Base-by-base conservation (phyloP, 2,329 filamentous ascomycete species). In the Ophiostoma angusticollis region DNA sequence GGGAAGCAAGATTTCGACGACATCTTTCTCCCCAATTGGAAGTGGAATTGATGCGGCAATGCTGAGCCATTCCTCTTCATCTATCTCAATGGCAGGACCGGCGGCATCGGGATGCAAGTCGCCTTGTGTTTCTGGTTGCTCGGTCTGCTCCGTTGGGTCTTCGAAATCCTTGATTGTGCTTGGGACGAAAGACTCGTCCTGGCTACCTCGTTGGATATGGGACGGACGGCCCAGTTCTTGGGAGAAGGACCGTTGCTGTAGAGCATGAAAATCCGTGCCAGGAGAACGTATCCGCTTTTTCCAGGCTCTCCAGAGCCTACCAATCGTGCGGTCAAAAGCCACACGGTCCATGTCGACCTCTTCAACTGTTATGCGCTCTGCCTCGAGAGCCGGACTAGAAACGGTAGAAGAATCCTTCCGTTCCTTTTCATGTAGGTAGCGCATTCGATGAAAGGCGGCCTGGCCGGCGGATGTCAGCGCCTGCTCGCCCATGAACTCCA, bases 401-500 rank as follows among this genome's bases (percentile, higher is more conserved):
- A 12, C 22, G 41, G 62, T 59, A 13, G 58, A 57, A 9, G 67
- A 65, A 12, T 74, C 69, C 37, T 63, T 72, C 32, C 77, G 61
- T 23, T 74, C 70, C 45, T 74, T 78, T 42, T 77, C 69, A 37
- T 70, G 67, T 50, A 70, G 73, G 27, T 62, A 56, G 29, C 70
- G 68, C 50, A 78, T 65, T 47, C 84, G 74, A 40, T 78, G 72
- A 54, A 78, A 85, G 1, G 91, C 81, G 21, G 84, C 85, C 54
- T 93, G 82, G 12, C 84, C 84, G 13, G 86, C 84, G 28, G 93
- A 74, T n/a, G 87, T 73, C 45, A 98, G 65, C 6, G 85, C 82
- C 55, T 93, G 83, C 59, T 98, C 91, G 23, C 84, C 89, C 59
- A 98, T 77, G 53, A 86, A 91, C 59, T 98, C 91, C 30, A 98